phyloP scores from a whole-genome alignment of 805 yeast species.

The Candida corydali region DNA sequence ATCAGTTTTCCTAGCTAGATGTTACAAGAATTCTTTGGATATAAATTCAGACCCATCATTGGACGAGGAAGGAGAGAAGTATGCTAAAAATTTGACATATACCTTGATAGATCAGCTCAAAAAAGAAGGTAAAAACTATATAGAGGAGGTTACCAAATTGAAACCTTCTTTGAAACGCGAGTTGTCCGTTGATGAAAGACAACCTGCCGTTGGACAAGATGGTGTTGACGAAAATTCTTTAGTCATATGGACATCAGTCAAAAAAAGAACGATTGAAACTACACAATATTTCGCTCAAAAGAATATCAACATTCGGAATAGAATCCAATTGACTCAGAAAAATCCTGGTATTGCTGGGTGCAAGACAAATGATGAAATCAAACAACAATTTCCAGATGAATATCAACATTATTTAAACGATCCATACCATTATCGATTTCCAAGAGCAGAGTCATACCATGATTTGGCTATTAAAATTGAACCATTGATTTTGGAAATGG shows the following conservation, averaged over 20 bases:
- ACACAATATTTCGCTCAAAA: constrained; percentile 61
- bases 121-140: constrained; percentile 29
- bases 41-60: constrained; percentile 79
- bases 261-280: constrained; percentile 78
- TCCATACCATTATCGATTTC: constrained; percentile 90
- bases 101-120: constrained; percentile 45
- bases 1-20: constrained; percentile 87
- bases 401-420: constrained; percentile 61
- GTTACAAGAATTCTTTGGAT: constrained; percentile 52
- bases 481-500: constrained; percentile 90
- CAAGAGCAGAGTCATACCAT: constrained; percentile 92
- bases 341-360: constrained; percentile 87
- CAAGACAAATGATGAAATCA: constrained; percentile 56
- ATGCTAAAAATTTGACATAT: constrained; percentile 60
- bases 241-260: constrained; percentile 93
- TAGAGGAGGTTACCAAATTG: constrained; percentile 11
- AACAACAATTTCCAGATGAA: constrained; percentile 61
- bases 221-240: constrained; percentile 59
- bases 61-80: constrained; percentile 66
- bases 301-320: constrained; percentile 64
- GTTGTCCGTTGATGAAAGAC: constrained; percentile 33
- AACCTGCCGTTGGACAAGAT: constrained; percentile 48
- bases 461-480: constrained; percentile 94
- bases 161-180: constrained; percentile 6
- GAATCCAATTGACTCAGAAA: constrained; percentile 80